Evolutionary conservation across 140 eudicot genomes (phyloP), one percentile per base, ranked within the genome.

Genomic region (Stevia rebaudiana): DNA sequence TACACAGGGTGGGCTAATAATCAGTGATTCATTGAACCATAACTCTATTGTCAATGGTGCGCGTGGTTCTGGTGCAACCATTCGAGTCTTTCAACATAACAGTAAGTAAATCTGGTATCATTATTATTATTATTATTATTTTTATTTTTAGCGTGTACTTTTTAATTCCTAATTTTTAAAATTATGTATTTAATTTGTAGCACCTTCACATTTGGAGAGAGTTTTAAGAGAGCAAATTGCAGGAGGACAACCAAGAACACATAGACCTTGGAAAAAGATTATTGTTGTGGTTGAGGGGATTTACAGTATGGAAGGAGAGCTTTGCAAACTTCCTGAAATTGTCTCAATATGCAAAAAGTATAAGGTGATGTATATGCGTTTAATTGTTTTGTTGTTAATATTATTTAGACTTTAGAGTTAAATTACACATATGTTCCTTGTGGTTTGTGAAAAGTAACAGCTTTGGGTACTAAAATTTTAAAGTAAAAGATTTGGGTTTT

Each of bases 301-400:
- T 63, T 92, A 92, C 68, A 92, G 96, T 67, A 92, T 88, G 98
- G 98, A 92, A 89, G 96, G 98, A 15, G 98, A 88, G 63, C 83
- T 92, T 43, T 92, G 98, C 92, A 81, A 88, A 61, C 95, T 92
- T 70, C 98, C 98, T 9, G 98, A 88, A 70, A 88, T 92, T 39
- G 95, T 92, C 64, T 76, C 95, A 35, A 78, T 92, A 63, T 88
- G 96, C 84, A 92, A 92, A 80, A 92, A 92, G 70, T 92, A 88
- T 74, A 92, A 88, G 96, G 98, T 88, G 63, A 46, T 47, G 40
- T 24, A 8, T 47, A 25, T 1, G 1, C 6, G 43, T 56, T 33
- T 30, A 2, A 1, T 56, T 16, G 3, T 31, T 30, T 56, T 30
- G 42, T 56, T 56, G 15, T 56, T 56, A 56, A 31, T 16, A 16